Conservation (phyloP, 257 asterid species). For the Petunia secreta region DNA sequence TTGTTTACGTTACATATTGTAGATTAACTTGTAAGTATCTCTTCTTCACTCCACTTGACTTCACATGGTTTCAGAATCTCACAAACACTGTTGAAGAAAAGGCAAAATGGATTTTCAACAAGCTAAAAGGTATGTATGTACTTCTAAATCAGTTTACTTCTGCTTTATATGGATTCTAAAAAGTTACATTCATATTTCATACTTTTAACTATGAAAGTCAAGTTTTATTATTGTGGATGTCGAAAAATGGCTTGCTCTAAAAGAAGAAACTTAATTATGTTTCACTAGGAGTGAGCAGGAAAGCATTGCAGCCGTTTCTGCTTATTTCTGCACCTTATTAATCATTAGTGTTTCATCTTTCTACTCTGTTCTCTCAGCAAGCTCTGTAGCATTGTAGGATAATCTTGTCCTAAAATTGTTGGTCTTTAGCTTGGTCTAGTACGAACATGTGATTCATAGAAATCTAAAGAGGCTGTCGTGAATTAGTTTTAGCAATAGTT, state of each 20-base stretch:
- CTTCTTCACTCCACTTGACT: slow-evolving; percentile 17
- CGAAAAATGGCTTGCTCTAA: background rate
- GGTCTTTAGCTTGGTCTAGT: background rate
- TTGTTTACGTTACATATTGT: background rate
- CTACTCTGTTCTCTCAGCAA: background rate
- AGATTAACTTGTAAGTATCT: slow-evolving; percentile 12
- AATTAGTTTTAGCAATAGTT: background rate
- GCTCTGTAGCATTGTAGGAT: background rate
- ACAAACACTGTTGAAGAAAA: slow-evolving; percentile 90
- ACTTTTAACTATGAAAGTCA: background rate
- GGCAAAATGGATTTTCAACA: slow-evolving; percentile 97
- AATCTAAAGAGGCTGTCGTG: background rate
- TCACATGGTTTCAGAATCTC: slow-evolving; percentile 55
- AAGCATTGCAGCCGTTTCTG: background rate
- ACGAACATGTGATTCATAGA: background rate
- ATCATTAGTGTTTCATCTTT: background rate
- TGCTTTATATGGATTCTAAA: background rate
- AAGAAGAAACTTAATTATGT: background rate
- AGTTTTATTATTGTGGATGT: background rate
- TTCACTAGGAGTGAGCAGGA: background rate
- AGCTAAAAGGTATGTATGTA: slow-evolving; percentile 72
- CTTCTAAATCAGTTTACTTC: slow-evolving; percentile 6
- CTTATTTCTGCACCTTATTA: background rate
- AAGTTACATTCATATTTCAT: background rate
- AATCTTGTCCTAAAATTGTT: background rate